Conservation (phyloP, 228 moss, liverwort and hornwort species). For the Sphagnum magellanicum region DNA sequence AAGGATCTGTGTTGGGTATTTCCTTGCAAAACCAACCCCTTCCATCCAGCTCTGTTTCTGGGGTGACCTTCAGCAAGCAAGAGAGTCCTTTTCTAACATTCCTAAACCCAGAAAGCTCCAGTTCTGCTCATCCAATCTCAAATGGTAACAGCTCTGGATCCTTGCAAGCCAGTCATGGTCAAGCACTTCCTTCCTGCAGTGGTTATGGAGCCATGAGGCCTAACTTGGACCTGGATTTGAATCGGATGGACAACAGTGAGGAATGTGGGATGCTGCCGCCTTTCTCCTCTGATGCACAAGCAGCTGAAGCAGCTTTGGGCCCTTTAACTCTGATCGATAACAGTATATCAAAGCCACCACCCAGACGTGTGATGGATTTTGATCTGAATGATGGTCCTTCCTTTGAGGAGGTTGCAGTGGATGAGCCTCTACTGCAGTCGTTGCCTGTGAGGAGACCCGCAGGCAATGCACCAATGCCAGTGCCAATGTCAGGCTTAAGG, state of each 20-base stretch:
- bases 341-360: slow-evolving; percentile 47
- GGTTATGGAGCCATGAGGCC: slow-evolving; percentile 28
- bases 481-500: slow-evolving; percentile 47
- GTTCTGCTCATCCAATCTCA: slow-evolving; percentile 58
- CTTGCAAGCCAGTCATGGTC: slow-evolving; percentile 32
- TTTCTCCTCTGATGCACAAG: slow-evolving; percentile 49
- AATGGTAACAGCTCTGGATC: slow-evolving; percentile 23
- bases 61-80: slow-evolving; percentile 60
- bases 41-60: slow-evolving; percentile 57
- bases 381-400: slow-evolving; percentile 92
- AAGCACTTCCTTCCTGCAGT: slow-evolving; percentile 25
- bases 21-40: slow-evolving; percentile 46
- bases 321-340: slow-evolving; percentile 67
- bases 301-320: slow-evolving; percentile 41
- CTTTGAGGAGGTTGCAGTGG: slow-evolving; percentile 56
- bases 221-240: slow-evolving; percentile 75
- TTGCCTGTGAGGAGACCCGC: slow-evolving; percentile 39
- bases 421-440: slow-evolving; percentile 56
- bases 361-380: slow-evolving; percentile 72
- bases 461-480: slow-evolving; percentile 25
- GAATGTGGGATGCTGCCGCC: slow-evolving; percentile 47
- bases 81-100: slow-evolving; percentile 46
- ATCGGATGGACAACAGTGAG: slow-evolving; percentile 88
- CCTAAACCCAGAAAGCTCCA: slow-evolving; percentile 64
- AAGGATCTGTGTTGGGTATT: slow-evolving; percentile 72